These are phyloP conservation scores for Stipa capillata DNA, from an alignment of 176 grass and related monocot species.

Conservation along the genomic window DNA sequence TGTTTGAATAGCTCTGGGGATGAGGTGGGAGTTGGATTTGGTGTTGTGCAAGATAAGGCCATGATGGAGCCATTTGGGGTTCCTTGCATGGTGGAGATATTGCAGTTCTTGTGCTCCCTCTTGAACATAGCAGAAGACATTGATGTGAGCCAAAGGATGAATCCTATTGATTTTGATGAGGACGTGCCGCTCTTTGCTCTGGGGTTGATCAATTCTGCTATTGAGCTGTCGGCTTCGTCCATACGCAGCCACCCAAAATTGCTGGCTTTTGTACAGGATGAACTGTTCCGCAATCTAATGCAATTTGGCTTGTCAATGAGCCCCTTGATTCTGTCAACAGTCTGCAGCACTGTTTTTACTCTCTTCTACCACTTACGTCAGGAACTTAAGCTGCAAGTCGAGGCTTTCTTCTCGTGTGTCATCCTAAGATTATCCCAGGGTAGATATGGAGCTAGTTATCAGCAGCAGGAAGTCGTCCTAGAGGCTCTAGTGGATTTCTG, in stretches of 20 bases:
- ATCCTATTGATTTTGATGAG: conserved; percentile 83
- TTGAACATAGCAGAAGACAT: conserved; percentile 88
- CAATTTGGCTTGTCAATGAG: conserved; percentile 95
- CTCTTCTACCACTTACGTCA: conserved; percentile 81
- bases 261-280: conserved; percentile 79
- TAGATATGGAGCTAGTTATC: conserved; percentile 81
- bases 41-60: conserved; percentile 23
- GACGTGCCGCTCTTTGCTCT: conserved; percentile 93
- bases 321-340: conserved; percentile 77
- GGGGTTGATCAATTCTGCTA: conserved; percentile 74
- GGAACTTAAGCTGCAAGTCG: conserved; percentile 83
- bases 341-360: conserved; percentile 93
- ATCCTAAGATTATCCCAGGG: conserved; percentile 81
- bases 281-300: conserved; percentile 88
- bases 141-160: conserved; percentile 69
- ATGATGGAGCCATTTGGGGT: conserved; percentile 68
- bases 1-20: conserved; percentile 35
- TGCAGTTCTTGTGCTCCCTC: conserved; percentile 92
- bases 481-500: conserved; percentile 97
- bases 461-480: conserved; percentile 91
- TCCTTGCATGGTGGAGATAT: conserved; percentile 94
- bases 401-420: conserved; percentile 95
- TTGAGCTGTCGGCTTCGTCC: conserved; percentile 59
- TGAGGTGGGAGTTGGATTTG: conserved; percentile 29
- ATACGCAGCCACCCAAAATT: conserved; percentile 63